Base-by-base conservation (phyloP, 768 basidiomycete genomes). In the Boletus insuetus region DNA sequence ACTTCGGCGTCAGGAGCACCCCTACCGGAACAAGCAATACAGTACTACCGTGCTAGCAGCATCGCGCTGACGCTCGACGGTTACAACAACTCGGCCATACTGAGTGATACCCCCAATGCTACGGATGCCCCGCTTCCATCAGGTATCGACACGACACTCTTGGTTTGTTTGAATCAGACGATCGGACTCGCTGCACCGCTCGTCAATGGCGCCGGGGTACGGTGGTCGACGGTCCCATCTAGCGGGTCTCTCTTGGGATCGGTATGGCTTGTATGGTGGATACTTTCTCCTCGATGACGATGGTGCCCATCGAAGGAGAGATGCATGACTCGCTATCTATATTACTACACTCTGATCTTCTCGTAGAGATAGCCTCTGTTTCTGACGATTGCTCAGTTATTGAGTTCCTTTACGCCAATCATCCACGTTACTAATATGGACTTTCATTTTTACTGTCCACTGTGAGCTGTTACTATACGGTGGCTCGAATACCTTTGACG, bases 11-110 rank as follows among this genome's bases (percentile, higher is more conserved):
- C 70, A 3, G 59, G 59, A 3, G 58, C 54, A 2, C 73, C 74
- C 13, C 63, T 64, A 38, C 81, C 85, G 0, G 80, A 83, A 59
- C 79, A 85, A 61, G 79, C 77, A 0, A 60, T 87, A n/a, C 81
- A 87, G 54, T 89, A 88, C 66, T 89, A 84, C 62, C 83, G 86
- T 31, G 81, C 83, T 2, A 85, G 84, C 62, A 85, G 79, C 43
- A 76, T 86, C 37, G 80, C 78, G 3, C 73, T 88, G 24, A 79
- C 83, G 1, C 71, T 87, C 4, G 82, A 88, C 51, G 82, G 82
- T 0, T 87, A 88, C 64, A 87, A 88, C 61, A 79, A 88, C 57
- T 82, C 83, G 0, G 81, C 77, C 7, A 78, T 73, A 4, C 68
- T 82, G 24, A 69, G 66, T 37, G 60, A 55, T 29, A 72, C 81